A percentile compares a stretch with the other conserved stretches of the same genome.
Conservation (phyloP, 495 filamentous ascomycete genomes). For the Penicillium egyptiacum region DNA sequence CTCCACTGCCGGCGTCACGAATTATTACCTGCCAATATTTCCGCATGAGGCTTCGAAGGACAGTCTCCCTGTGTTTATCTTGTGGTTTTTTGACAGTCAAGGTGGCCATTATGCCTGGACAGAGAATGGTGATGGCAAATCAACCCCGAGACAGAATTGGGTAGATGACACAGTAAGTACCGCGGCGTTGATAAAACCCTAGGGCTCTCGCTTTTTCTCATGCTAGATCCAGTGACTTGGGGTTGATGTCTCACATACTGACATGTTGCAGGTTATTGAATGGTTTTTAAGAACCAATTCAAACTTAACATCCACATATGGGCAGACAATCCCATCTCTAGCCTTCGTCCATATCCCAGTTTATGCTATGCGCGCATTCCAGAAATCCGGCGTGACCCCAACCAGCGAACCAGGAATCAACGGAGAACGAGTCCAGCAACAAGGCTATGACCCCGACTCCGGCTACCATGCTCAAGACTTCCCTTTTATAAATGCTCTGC, state of each 20-base stretch:
- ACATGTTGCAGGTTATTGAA: conserved; percentile 38
- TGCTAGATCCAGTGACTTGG: not conserved
- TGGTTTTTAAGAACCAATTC: conserved; percentile 57
- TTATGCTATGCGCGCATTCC: conserved; percentile 52
- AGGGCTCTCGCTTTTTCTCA: not conserved
- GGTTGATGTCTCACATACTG: not conserved
- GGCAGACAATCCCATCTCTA: conserved; percentile 54
- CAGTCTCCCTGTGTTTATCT: conserved; percentile 44
- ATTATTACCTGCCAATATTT: conserved; percentile 62
- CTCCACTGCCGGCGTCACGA: conserved; percentile 53
- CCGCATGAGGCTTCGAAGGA: conserved; percentile 27
- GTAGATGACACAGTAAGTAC: conserved; percentile 26
- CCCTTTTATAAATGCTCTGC: conserved; percentile 62
- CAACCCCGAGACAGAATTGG: conserved; percentile 36
- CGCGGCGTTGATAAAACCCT: not conserved
- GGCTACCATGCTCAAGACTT: conserved; percentile 51
- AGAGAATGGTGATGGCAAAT: conserved; percentile 29
- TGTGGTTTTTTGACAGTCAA: conserved; percentile 73
- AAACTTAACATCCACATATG: conserved; percentile 40
- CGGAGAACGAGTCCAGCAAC: conserved; percentile 55
- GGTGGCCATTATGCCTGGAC: conserved; percentile 59
- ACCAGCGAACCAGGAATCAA: conserved; percentile 62
- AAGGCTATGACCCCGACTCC: conserved; percentile 41
- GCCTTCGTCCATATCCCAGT: conserved; percentile 71
- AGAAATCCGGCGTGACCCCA: conserved; percentile 39